Percentiles rank a stretch among this genome's conserved stretches.
phyloP scores from a whole-genome alignment of 495 filamentous ascomycete species.

The Bacidia rubella region DNA sequence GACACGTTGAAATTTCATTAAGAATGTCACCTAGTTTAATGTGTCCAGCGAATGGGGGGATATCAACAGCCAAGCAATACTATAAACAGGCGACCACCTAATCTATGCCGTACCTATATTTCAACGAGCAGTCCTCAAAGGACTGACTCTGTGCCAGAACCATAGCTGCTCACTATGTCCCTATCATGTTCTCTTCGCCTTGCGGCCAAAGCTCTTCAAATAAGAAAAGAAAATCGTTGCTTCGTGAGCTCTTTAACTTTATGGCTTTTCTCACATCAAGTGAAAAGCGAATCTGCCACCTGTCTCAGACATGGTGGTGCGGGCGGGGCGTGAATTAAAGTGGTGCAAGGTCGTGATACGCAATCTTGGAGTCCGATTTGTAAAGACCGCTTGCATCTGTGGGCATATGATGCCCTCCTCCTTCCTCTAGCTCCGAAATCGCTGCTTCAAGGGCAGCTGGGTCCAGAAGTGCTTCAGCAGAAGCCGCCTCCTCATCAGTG shows the following conservation, averaged over 20 bases:
- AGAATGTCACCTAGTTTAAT: background rate
- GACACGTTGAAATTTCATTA: background rate
- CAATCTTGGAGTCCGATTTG: constrained; percentile 7
- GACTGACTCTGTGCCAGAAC: background rate
- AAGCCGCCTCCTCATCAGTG: constrained; percentile 5
- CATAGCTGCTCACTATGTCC: background rate
- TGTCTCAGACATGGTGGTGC: background rate
- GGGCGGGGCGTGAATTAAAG: background rate
- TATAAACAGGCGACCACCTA: background rate
- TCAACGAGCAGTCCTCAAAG: background rate
- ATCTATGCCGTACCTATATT: background rate
- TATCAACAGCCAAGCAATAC: background rate
- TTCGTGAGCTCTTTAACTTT: background rate
- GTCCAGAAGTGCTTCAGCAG: constrained; percentile 13
- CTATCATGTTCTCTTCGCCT: background rate
- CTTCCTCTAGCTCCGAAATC: constrained; percentile 7
- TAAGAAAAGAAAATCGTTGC: background rate
- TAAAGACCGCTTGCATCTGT: background rate
- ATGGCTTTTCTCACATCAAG: background rate
- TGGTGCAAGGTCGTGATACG: background rate
- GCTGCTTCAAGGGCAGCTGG: constrained; percentile 18
- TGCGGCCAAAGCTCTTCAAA: background rate
- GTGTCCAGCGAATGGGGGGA: background rate
- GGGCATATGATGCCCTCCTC: background rate
- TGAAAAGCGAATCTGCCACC: background rate